Conservation (phyloP, 2,329 filamentous ascomycete genomes). For the Nemania serpens region DNA sequence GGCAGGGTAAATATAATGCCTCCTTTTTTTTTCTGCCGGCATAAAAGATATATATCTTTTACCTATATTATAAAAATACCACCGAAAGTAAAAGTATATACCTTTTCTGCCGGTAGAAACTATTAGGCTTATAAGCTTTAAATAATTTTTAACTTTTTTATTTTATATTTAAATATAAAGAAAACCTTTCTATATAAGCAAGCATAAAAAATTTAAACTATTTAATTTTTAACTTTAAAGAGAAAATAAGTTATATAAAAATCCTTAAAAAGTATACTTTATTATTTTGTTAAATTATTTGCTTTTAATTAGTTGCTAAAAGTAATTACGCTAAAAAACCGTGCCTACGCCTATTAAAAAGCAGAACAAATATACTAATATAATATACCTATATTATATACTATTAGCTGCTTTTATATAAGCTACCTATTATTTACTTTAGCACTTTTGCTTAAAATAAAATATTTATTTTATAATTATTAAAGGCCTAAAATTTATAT, state of each 20-base stretch:
- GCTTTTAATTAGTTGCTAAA: not conserved
- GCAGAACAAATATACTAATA: not conserved
- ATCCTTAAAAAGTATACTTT: not conserved
- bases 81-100: not conserved
- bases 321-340: not conserved
- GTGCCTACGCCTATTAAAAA: not conserved
- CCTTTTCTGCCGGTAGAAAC: not conserved
- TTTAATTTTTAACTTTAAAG: not conserved
- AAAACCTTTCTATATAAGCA: slow-evolving; percentile 3
- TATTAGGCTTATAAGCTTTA: not conserved
- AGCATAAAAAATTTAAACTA: not conserved
- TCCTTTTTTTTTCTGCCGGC: slow-evolving; percentile 1
- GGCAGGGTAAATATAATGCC: not conserved
- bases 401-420: not conserved
- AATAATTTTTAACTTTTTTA: not conserved
- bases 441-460: slow-evolving; percentile 5
- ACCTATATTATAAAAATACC: not conserved
- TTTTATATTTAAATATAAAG: not conserved
- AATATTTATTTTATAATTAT: slow-evolving; percentile 1
- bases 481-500: too few relatives aligned
- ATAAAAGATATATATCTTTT: not conserved
- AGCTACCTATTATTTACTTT: not conserved
- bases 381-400: not conserved
- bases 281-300: not conserved
- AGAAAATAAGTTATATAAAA: not conserved